phyloP scores from a whole-genome alignment of 176 grass and related monocot genomes.

The Thinopyrum elongatum region DNA sequence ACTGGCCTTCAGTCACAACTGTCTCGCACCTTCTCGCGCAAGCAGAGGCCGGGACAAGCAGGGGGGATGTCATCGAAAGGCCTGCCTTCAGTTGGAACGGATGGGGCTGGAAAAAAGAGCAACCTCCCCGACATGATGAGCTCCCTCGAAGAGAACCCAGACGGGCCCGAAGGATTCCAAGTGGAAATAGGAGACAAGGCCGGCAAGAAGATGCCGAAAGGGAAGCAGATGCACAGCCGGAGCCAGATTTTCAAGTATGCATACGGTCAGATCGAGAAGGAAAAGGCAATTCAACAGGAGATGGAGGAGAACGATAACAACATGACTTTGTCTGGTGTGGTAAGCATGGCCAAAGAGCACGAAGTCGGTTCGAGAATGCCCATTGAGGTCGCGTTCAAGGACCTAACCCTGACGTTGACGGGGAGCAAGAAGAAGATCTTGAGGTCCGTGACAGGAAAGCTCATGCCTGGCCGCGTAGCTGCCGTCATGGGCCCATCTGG shows the following conservation, averaged over 20 bases:
- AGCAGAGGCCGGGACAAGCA: conserved; percentile 31
- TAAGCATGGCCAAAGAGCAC: conserved; percentile 79
- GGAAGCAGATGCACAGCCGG: conserved; percentile 71
- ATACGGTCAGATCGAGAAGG: conserved; percentile 97
- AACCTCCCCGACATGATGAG: conserved; percentile 68
- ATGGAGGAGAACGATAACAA: conserved; percentile 54
- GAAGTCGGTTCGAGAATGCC: conserved; percentile 53
- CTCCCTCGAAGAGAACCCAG: conserved; percentile 61
- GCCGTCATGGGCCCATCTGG: conserved; percentile 97
- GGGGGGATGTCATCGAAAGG: conserved; percentile 21
- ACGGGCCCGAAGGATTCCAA: conserved; percentile 61
- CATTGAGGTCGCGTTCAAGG: conserved; percentile 90
- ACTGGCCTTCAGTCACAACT: conserved; percentile 59
- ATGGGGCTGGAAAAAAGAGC: conserved; percentile 40
- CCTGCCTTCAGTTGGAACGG: neutral
- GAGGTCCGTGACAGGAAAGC: conserved; percentile 81
- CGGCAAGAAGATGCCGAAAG: conserved; percentile 63
- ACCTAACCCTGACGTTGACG: conserved; percentile 74
- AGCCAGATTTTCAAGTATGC: conserved; percentile 98
- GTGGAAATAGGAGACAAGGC: conserved; percentile 63
- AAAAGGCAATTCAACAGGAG: conserved; percentile 91
- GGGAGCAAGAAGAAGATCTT: conserved; percentile 87
- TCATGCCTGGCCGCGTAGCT: conserved; percentile 77
- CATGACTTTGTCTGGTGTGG: conserved; percentile 88
- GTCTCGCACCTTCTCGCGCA: conserved; percentile 84